Base-by-base conservation (phyloP, 208 protist genomes). In the Trypanosoma cruzi region DNA sequence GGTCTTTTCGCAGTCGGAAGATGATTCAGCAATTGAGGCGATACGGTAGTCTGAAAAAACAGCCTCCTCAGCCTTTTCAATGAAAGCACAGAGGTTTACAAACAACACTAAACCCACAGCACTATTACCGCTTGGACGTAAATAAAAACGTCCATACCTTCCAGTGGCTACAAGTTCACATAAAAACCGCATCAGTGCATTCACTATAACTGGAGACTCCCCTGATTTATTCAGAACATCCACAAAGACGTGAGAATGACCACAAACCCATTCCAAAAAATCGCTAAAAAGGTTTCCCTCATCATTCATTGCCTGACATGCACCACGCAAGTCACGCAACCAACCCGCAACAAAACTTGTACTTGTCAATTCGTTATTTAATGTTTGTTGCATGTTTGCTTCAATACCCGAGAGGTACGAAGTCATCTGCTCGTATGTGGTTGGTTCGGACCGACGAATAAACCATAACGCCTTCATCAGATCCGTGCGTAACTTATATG, bases 401-500 rank as follows among this genome's bases (percentile, higher is more conserved):
- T 86, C 78, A 48, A 96, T 84, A 26, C 84, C 81, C 56, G 75
- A 67, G 16, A 96, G 59, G 50, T 92, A 96, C 3, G 54, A 62
- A 7, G 75, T 32, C 48, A 96, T 69, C 26, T 44, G 77, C 22
- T 80, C 73, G 16, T 60, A 59, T 29, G 77, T 75, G 64, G 80
- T 88, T 55, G 77, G 57, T 31, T 60, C 50, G 54, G 50, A 73
- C 57, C 57, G 52, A 31, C 64, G 29, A 28, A 91, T 56, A 40
- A 76, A 77, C 87, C 87, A 96, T 61, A 96, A 68, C 40, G 89
- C 73, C n/a, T 64, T 69, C 67, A 85, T 82, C 24, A 96, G 62
- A 58, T 89, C 86, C 0, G 86, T 90, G 40, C 90, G 86, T 50
- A 96, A 72, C 74, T 93, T 92, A 76, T 93, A 96, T 18, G 90